phyloP scores from a whole-genome alignment of 208 protist species.

The Trichomonas vaginalis region DNA sequence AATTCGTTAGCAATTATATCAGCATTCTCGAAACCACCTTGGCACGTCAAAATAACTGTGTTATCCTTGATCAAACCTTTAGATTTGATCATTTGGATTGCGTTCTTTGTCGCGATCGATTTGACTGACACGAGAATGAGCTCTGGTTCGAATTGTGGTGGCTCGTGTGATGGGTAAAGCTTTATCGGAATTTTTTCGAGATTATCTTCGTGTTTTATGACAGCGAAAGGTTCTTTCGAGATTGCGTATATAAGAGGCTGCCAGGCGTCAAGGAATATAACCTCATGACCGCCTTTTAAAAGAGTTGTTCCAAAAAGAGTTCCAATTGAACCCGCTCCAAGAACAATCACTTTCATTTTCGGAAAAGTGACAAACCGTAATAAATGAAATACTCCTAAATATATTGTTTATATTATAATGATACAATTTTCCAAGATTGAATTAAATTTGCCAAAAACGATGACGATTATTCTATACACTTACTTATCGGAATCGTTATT shows the following conservation, averaged over 20 bases:
- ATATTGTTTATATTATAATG: too few relatives aligned
- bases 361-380: too few relatives aligned
- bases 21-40: not conserved
- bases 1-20: not conserved
- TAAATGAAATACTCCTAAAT: too few relatives aligned
- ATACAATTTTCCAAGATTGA: too few relatives aligned
- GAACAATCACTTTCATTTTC: not conserved
- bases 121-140: not conserved
- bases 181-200: not conserved
- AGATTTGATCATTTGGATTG: not conserved
- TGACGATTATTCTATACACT: too few relatives aligned
- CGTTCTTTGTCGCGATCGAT: not conserved
- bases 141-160: not conserved
- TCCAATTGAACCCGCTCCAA: not conserved
- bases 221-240: not conserved
- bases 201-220: not conserved
- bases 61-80: not conserved
- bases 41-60: not conserved
- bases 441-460: too few relatives aligned
- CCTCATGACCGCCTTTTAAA: not conserved
- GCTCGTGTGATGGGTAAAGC: not conserved
- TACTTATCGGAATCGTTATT: too few relatives aligned
- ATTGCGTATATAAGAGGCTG: not conserved
- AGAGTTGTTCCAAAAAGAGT: not conserved
- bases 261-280: not conserved